Evolutionary conservation across 2,329 filamentous ascomycete species (phyloP).

Genomic region (Xylaria arbuscula): DNA sequence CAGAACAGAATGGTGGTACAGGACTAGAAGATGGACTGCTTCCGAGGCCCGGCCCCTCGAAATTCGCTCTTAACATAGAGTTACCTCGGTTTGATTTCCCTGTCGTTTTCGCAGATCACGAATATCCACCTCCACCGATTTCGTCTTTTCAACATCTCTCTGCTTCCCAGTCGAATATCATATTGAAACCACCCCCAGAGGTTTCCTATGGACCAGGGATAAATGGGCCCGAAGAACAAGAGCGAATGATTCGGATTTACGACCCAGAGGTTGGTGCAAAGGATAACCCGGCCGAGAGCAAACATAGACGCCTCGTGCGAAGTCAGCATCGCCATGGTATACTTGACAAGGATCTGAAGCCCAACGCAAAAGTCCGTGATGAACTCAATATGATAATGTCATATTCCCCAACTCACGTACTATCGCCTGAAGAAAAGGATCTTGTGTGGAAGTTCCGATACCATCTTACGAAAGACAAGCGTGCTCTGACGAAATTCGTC

Average conservation of each 20-base stretch:
- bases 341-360: slow-evolving; percentile 92
- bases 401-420: slow-evolving; percentile 89
- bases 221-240: slow-evolving; percentile 69
- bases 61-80: slow-evolving; percentile 88
- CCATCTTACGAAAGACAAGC: slow-evolving; percentile 91
- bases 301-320: slow-evolving; percentile 90
- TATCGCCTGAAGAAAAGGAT: slow-evolving; percentile 93
- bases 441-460: slow-evolving; percentile 98
- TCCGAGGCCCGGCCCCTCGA: slow-evolving; percentile 58
- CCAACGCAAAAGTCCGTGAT: slow-evolving; percentile 94
- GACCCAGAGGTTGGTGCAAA: slow-evolving; percentile 90
- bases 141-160: slow-evolving; percentile 76
- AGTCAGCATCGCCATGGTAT: slow-evolving; percentile 92
- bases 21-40: slow-evolving; percentile 58
- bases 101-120: slow-evolving; percentile 92
- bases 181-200: slow-evolving; percentile 84
- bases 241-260: slow-evolving; percentile 84
- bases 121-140: slow-evolving; percentile 87
- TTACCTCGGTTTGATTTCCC: slow-evolving; percentile 96
- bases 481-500: slow-evolving; percentile 94
- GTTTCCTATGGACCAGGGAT: slow-evolving; percentile 93
- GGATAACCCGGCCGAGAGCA: slow-evolving; percentile 94
- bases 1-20: slow-evolving; percentile 49
- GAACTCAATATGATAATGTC: slow-evolving; percentile 91
- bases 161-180: slow-evolving; percentile 73